These are phyloP conservation scores for Viola odorata DNA, from an alignment of 345 rosid genomes.

Conservation along the genomic window DNA sequence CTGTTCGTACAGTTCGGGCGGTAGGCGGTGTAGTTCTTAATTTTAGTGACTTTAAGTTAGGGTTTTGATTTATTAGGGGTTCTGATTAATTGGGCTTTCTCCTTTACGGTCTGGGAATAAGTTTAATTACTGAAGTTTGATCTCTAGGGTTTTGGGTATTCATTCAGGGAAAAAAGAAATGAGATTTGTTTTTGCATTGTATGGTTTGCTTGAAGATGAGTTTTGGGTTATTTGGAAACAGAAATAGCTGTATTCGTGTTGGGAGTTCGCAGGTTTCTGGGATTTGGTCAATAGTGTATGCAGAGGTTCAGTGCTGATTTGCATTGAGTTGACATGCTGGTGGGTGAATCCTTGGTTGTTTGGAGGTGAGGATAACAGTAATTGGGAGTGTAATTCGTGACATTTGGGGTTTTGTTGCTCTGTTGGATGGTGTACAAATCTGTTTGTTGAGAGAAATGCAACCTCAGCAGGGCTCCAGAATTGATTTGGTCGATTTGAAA, in stretches of 20 bases:
- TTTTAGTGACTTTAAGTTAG: constrained; percentile 42
- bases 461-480: constrained; percentile 68
- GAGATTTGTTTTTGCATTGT: constrained; percentile 64
- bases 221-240: constrained; percentile 27
- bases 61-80: constrained; percentile 44
- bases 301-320: constrained; percentile 16
- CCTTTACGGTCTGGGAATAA: constrained; percentile 22
- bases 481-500: constrained; percentile 77
- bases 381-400: constrained; percentile 29
- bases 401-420: constrained; percentile 18
- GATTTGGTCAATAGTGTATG: constrained; percentile 9
- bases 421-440: constrained; percentile 42
- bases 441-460: constrained; percentile 63
- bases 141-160: constrained; percentile 58
- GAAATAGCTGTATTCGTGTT: constrained; percentile 15
- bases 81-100: constrained; percentile 19
- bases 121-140: constrained; percentile 30
- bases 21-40: constrained; percentile 10
- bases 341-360: constrained; percentile 23
- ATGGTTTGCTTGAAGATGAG: constrained; percentile 24
- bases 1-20: constrained; percentile 34
- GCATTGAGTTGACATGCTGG: constrained; percentile 22
- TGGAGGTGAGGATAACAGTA: constrained; percentile 29
- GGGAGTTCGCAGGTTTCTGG: neutral
- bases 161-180: constrained; percentile 21